Base-by-base conservation (phyloP, 192 early-diverging fungal genomes). In the Coemansia furcata region DNA sequence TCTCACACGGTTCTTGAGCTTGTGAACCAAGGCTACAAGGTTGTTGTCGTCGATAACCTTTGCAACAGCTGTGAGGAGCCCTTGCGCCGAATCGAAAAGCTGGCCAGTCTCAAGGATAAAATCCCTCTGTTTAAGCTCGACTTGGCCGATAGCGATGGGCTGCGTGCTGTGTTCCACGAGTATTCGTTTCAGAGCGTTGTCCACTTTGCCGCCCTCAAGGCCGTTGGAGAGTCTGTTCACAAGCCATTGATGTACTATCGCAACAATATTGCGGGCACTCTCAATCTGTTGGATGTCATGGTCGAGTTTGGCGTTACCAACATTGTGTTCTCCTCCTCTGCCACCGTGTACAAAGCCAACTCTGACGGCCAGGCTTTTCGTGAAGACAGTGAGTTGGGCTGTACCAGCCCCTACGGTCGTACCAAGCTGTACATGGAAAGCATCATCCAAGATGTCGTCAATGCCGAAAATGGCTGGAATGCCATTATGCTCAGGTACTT, bases 351-450 rank as follows among this genome's bases (percentile, higher is more conserved):
- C 83, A 92, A 93, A 37, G 74, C 78, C 36, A 72, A 74, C 65
- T 72, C 67, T 49, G 90, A 92, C 44, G 75, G 75, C 68, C 35
- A 40, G 26, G 52, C 80, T n/a, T 66, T 82, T 58, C 65, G 75
- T 52, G 87, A 88, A 14, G 89, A 89, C 55, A 72, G 72, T 23
- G 85, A 87, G 23, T 76, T 85, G 8, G 93, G 95, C 4, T 89
- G 94, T 33, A 89, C 85, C 67, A 97, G 95, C 78, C 93, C 95
- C 19, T 98, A 98, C 67, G 97, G 97, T 33, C 88, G 93, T 58
- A 96, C 97, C n/a, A 98, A 98, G 65, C 83, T 96, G n/a, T 93
- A 88, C 73, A 89, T 92, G 60, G 96, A 98, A 73, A 87, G 86
- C 73, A 88, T 94, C 33, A 84, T 98, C 63, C 79, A 81, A 37